Evolutionary conservation across 768 basidiomycete genomes (phyloP).

Genomic region (Lentinus brumalis): DNA sequence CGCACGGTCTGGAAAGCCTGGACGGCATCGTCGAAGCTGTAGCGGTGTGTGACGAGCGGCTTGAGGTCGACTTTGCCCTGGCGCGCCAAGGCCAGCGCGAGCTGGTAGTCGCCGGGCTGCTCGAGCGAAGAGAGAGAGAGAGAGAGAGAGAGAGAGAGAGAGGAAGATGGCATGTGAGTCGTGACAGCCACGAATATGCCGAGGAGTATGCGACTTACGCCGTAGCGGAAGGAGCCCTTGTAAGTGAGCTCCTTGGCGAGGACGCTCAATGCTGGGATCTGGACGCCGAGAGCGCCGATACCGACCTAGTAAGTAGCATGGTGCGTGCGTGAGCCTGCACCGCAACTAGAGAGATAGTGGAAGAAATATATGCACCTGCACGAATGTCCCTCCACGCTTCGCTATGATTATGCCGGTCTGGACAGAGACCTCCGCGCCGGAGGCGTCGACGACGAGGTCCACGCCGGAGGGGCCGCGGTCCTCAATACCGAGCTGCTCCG

Average conservation of each 20-base stretch:
- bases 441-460: slow-evolving; percentile 89
- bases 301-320: slow-evolving; percentile 72
- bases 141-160: background rate
- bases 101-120: slow-evolving; percentile 81
- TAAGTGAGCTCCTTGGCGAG: slow-evolving; percentile 78
- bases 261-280: slow-evolving; percentile 68
- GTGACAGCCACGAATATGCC: too few species aligned
- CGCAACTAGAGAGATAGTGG: too few species aligned
- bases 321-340: too few species aligned
- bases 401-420: slow-evolving; percentile 81
- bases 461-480: slow-evolving; percentile 72
- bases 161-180: too few species aligned
- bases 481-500: slow-evolving; percentile 60
- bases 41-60: slow-evolving; percentile 88
- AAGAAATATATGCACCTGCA: too few species aligned
- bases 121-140: background rate
- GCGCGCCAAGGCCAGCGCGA: slow-evolving; percentile 82
- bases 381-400: slow-evolving; percentile 32
- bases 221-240: slow-evolving; percentile 93
- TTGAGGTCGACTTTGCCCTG: slow-evolving; percentile 84
- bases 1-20: slow-evolving; percentile 83
- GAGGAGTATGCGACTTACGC: slow-evolving; percentile 43
- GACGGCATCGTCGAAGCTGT: slow-evolving; percentile 73
- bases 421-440: slow-evolving; percentile 90
- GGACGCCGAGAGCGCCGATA: slow-evolving; percentile 78